Base-by-base conservation (phyloP, 768 basidiomycete species). In the Amanita pseudoporphyria region DNA sequence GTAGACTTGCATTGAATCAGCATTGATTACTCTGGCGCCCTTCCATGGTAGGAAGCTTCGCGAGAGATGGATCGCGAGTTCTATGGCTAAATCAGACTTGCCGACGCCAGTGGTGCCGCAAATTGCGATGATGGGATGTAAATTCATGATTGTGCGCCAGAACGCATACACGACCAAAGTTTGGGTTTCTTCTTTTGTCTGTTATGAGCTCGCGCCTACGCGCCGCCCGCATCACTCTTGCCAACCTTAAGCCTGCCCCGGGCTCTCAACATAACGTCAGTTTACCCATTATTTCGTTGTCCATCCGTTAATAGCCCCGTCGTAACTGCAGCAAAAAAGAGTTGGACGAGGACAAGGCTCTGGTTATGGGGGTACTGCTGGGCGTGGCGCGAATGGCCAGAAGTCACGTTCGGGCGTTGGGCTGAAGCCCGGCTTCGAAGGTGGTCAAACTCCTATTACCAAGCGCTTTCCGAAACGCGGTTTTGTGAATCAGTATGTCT, bases 1-100 rank as follows among this genome's bases (percentile, higher is more conserved):
- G 64, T 97, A 98, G 10, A 92, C 83, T 64, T 99, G 96, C 95
- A 99, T 97, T 10, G 95, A 81, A 66, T 99, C 96, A 9, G 94
- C 90, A 61, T 97, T 98, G 61, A 99, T 83, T 56, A 98, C 76
- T 59, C 81, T 79, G 6, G 81, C 84, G 10, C 81, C 78, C 12
- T 64, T 66, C 75, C 80, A 84, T 10, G 49, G 36, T 4, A 26
- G 49, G 35, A 16, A 43, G 40, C 64, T 67, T 38, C 71, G 63
- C 9, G 72, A 61, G 19, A 84, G 63, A 51, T 70, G 72, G 30
- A 81, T 72, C 21, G 94, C 94, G 13, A 99, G 76, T 52, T 96
- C 83, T 18, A 99, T 79, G 3, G 88, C 88, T 6, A 98, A 74
- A 49, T 87, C 87, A 10, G 93, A 94, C 67, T 98, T 99, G 45